These are phyloP conservation scores for Wickerhamomyces pijperi DNA, from an alignment of 805 yeast genomes.

Conservation along the genomic window DNA sequence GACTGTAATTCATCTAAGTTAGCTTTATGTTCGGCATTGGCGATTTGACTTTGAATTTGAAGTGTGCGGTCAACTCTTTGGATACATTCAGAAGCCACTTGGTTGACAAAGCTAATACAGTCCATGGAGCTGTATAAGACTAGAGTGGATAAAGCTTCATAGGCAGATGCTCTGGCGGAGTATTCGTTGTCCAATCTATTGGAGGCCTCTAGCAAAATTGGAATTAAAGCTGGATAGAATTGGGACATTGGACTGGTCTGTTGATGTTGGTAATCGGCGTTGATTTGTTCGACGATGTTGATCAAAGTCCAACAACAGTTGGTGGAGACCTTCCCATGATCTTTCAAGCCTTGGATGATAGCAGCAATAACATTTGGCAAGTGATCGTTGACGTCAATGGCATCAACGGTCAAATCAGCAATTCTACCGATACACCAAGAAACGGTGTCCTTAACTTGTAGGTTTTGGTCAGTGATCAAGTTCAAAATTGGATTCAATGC, in stretches of 20 bases:
- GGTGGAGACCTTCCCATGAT: constrained; percentile 89
- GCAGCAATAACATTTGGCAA: constrained; percentile 68
- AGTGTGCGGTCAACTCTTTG: constrained; percentile 64
- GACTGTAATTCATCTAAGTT: constrained; percentile 84
- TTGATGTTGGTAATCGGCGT: constrained; percentile 32
- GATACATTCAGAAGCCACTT: constrained; percentile 66
- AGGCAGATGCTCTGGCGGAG: constrained; percentile 90
- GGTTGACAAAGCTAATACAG: constrained; percentile 56
- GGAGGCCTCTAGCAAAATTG: constrained; percentile 59
- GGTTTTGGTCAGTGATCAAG: constrained; percentile 60
- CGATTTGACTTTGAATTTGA: constrained; percentile 44
- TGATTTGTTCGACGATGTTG: constrained; percentile 78
- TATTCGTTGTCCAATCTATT: constrained; percentile 72
- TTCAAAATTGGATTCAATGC: constrained; percentile 72
- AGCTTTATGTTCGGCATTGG: constrained; percentile 58
- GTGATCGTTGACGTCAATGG: constrained; percentile 54
- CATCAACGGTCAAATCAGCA: constrained; percentile 74
- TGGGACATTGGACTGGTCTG: constrained; percentile 58
- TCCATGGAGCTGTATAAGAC: constrained; percentile 67
- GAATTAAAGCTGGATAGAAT: constrained; percentile 60
- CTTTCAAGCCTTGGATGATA: constrained; percentile 69
- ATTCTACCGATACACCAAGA: constrained; percentile 98
- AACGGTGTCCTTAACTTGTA: constrained; percentile 92
- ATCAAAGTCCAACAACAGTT: constrained; percentile 97
- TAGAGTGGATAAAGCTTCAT: constrained; percentile 79